Evolutionary conservation across 1,284 basidiomycete genomes (phyloP), one percentile per base, ranked within the genome.

Genomic region (Irpex sp.): DNA sequence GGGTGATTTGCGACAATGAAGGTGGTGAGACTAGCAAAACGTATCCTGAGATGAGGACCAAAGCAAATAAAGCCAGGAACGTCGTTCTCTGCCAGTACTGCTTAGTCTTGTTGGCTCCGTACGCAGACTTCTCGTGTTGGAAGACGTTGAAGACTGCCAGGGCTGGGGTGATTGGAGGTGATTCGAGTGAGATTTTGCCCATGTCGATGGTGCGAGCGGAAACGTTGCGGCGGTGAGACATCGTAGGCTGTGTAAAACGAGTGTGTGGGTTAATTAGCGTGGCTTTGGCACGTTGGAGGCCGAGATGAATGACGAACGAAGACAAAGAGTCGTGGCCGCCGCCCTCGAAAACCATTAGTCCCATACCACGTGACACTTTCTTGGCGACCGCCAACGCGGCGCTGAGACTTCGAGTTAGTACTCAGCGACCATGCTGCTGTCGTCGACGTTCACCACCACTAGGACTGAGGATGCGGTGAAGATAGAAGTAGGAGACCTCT

Each of bases 11-110:
- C 5, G 80, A 69, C 60, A 79, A 74, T 31, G 77, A 75, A 4
- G 81, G 77, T 63, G 77, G 78, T 26, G 81, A 78, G 61, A 81
- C 68, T 68, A 86, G 76, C 67, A 86, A 76, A 61, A 88, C 73
- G 74, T 83, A 88, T 61, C 77, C 77, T 55, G 82, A 79, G 64
- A 88, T 73, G 54, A 76, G 69, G 63, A 83, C 59, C 66, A 88
- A 77, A 62, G 76, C 70, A 68, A 83, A 62, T 67, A 88, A 77
- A 13, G 82, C 83, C 67, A 87, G 63, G 65, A 86, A 74, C 0
- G 83, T 81, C 1, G 83, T 81, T 61, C 83, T 78, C 43, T 82
- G 77, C 70, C 71, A 73, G 63, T 69, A 73, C 26, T 69, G 62
- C 61, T 63, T 67, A n/a, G 67, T 66, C 60, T 72, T 74, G 63